These are phyloP conservation scores for Lichtheimia ramosa DNA, from an alignment of 371 early-diverging fungal genomes.

Conservation along the genomic window DNA sequence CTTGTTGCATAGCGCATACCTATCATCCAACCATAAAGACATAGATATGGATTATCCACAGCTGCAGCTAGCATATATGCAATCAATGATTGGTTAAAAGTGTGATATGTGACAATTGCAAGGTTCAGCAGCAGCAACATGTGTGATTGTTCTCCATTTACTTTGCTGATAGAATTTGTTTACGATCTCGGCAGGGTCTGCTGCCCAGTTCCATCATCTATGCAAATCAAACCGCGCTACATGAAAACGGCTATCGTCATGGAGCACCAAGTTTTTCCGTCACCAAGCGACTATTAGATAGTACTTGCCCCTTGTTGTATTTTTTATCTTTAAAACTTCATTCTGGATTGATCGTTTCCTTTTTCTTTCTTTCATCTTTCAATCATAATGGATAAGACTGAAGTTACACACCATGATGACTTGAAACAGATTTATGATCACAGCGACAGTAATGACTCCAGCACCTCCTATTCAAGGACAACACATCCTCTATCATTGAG, in stretches of 20 bases:
- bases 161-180: not conserved
- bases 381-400: no score
- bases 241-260: constrained; percentile 6
- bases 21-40: no score
- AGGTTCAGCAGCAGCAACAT: no score
- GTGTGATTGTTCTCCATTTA: not conserved
- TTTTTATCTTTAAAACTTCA: constrained; percentile 1
- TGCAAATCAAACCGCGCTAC: constrained; percentile 4
- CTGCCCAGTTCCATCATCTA: constrained; percentile 7
- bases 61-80: no score
- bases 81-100: no score
- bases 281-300: not conserved
- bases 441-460: no score
- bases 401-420: no score
- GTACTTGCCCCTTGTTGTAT: not conserved
- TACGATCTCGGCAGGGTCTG: not conserved
- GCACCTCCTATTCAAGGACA: no score
- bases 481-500: not conserved
- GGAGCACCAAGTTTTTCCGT: constrained; percentile 10
- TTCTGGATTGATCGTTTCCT: not conserved
- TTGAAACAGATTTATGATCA: no score
- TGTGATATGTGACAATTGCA: no score
- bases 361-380: not conserved
- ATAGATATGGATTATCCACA: no score
- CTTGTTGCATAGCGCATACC: no score